phyloP scores from a whole-genome alignment of 345 rosid genomes.

The Erodium maritimum region DNA sequence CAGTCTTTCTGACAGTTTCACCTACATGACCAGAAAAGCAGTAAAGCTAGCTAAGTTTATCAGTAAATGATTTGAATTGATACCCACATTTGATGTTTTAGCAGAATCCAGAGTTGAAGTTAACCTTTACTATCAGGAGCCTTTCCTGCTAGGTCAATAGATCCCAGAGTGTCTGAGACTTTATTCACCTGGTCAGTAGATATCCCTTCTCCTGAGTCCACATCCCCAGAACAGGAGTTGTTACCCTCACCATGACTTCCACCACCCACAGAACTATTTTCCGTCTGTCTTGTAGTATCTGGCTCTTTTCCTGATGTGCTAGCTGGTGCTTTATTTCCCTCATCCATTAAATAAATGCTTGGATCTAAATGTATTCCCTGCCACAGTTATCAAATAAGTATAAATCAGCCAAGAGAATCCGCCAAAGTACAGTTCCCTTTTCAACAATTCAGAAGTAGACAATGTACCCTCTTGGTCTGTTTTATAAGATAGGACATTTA shows the following conservation, averaged over 20 bases:
- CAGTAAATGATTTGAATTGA: neutral
- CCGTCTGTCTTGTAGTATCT: conserved; percentile 19
- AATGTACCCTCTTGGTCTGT: neutral
- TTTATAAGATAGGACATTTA: neutral
- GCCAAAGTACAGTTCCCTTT: neutral
- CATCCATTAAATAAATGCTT: conserved; percentile 92
- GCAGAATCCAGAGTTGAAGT: conserved; percentile 5
- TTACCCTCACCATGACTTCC: conserved; percentile 21
- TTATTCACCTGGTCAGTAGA: conserved; percentile 24
- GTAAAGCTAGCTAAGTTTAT: neutral
- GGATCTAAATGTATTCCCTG: conserved; percentile 99
- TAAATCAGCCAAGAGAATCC: conserved; percentile 2
- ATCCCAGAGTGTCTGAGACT: conserved; percentile 22
- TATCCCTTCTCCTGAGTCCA: conserved; percentile 14
- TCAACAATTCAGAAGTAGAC: neutral
- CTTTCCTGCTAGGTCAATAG: conserved; percentile 28
- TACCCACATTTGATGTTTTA: neutral
- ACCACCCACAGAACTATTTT: conserved; percentile 17
- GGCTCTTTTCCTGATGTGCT: conserved; percentile 31
- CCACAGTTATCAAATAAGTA: conserved; percentile 13
- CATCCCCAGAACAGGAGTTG: conserved; percentile 8
- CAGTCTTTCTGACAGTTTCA: conserved; percentile 28
- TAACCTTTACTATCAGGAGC: conserved; percentile 31
- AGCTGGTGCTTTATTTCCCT: conserved; percentile 51
- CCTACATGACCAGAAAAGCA: conserved; percentile 24